Evolutionary conservation across 2,329 filamentous ascomycete species (phyloP).

Genomic region (Fusarium sp.): DNA sequence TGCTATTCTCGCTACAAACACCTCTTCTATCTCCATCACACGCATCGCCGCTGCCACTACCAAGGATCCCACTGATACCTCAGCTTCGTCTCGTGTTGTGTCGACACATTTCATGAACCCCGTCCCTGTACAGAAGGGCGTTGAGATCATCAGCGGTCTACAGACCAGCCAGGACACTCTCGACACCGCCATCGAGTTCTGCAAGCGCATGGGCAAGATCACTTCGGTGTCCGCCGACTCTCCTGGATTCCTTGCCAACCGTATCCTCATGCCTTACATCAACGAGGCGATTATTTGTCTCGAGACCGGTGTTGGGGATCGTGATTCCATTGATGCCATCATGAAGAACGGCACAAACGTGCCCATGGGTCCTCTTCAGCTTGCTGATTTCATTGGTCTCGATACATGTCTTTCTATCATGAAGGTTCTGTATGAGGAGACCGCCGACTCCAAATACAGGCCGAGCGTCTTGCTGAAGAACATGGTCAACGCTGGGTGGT

Average conservation of each 20-base stretch:
- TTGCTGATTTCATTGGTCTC: conserved; percentile 97
- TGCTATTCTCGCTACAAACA: conserved; percentile 95
- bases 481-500: conserved; percentile 98
- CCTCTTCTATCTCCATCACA: conserved; percentile 98
- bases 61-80: conserved; percentile 80
- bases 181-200: conserved; percentile 85
- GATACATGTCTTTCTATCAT: conserved; percentile 98
- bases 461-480: conserved; percentile 88
- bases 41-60: conserved; percentile 91
- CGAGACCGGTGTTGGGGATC: conserved; percentile 88
- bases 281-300: conserved; percentile 98
- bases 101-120: conserved; percentile 99
- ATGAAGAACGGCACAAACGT: conserved; percentile 99
- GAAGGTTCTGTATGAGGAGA: conserved; percentile 91
- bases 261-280: conserved; percentile 99
- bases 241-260: conserved; percentile 94
- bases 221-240: conserved; percentile 88
- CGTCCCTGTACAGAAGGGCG: conserved; percentile 94
- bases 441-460: conserved; percentile 94
- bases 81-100: conserved; percentile 86
- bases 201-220: conserved; percentile 93
- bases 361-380: conserved; percentile 92
- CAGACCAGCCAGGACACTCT: conserved; percentile 89
- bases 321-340: conserved; percentile 94
- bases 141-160: conserved; percentile 95